Percentiles rank a stretch among this genome's conserved stretches.
Conservation (phyloP, 768 basidiomycete species). For the Naematelia aurantialba region DNA sequence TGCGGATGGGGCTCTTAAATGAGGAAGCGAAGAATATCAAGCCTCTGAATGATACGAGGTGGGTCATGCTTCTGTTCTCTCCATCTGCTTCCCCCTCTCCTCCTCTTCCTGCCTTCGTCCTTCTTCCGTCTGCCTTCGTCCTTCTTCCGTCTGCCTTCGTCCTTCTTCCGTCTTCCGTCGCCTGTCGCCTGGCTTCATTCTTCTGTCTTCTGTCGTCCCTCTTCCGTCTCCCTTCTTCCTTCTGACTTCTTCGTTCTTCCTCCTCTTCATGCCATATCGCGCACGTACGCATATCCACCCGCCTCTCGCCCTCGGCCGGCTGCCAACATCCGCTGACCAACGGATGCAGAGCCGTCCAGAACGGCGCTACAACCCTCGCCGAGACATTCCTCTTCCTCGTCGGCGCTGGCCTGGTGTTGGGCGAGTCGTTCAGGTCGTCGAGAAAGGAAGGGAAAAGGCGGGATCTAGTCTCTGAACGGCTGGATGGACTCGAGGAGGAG, state of each 20-base stretch:
- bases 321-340: too few relatives aligned
- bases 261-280: too few relatives aligned
- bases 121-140: neutral
- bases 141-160: neutral
- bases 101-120: neutral
- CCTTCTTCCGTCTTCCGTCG: neutral
- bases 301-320: too few relatives aligned
- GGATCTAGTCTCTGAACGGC: conserved; percentile 37
- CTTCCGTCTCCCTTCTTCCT: neutral
- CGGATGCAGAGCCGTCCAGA: conserved; percentile 48
- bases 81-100: neutral
- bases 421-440: conserved; percentile 40
- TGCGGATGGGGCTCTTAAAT: conserved; percentile 46
- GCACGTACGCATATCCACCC: too few relatives aligned
- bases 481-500: conserved; percentile 37
- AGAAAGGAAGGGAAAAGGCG: conserved; percentile 42
- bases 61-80: conserved; percentile 5
- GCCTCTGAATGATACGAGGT: conserved; percentile 49
- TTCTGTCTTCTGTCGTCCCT: neutral
- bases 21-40: conserved; percentile 45
- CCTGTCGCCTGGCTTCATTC: neutral
- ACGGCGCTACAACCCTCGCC: conserved; percentile 48
- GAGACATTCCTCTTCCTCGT: conserved; percentile 49
- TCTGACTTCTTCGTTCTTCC: too few relatives aligned
- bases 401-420: conserved; percentile 42